Conservation (phyloP, 805 yeast species). For the Kazachstania martiniae region DNA sequence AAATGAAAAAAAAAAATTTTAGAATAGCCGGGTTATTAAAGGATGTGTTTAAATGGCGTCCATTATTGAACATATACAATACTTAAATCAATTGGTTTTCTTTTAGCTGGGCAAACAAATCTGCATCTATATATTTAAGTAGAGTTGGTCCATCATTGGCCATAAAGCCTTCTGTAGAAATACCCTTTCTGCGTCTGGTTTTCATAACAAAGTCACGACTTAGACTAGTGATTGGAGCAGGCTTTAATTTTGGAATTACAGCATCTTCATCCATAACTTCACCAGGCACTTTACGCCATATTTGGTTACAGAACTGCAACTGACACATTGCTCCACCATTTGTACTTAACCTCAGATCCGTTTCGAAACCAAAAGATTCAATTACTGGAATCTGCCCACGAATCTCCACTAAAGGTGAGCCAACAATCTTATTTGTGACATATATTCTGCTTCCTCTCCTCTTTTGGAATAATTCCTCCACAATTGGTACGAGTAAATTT, state of each 20-base stretch:
- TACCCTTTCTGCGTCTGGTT: constrained; percentile 80
- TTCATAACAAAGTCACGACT: constrained; percentile 87
- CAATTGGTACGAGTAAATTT: constrained; percentile 35
- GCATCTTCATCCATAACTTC: constrained; percentile 71
- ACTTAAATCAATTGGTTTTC: constrained; percentile 34
- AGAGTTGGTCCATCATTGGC: constrained; percentile 31
- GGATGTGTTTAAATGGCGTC: neutral
- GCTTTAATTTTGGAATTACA: constrained; percentile 55
- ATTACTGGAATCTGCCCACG: constrained; percentile 72
- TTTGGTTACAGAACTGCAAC: constrained; percentile 42
- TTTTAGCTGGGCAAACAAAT: constrained; percentile 41
- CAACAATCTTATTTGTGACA: constrained; percentile 47
- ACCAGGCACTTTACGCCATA: constrained; percentile 79
- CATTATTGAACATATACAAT: neutral
- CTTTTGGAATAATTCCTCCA: constrained; percentile 39
- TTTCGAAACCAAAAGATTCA: constrained; percentile 82
- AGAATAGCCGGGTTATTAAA: neutral
- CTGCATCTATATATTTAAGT: constrained; percentile 55
- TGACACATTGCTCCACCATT: constrained; percentile 70
- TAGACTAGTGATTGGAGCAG: constrained; percentile 58
- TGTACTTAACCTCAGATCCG: constrained; percentile 69
- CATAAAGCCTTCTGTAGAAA: constrained; percentile 45
- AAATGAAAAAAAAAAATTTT: neutral
- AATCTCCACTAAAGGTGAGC: constrained; percentile 55
- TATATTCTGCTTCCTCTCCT: constrained; percentile 59